Base-by-base conservation (phyloP, 1,284 basidiomycete genomes). In the Chondrostereum purpureum region DNA sequence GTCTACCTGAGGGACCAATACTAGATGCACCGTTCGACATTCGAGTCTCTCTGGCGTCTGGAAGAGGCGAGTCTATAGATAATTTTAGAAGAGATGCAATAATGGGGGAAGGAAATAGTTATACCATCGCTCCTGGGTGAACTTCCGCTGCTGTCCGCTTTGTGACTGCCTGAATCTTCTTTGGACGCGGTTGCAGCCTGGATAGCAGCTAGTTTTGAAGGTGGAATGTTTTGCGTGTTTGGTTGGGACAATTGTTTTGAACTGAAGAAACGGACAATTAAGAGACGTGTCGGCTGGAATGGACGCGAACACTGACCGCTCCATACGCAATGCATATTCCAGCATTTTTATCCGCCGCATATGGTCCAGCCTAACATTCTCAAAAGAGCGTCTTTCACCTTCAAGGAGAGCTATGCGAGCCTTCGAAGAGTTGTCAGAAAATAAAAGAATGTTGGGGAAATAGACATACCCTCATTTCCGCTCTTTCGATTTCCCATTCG, bases 401-500 rank as follows among this genome's bases (percentile, higher is more conserved):
- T 99, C 95, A 45, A 99, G 80, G 43, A 98, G 75, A n/a, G 95
- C 95, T 55, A 99, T 97, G 43, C 95, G 83, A 45, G 94, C 93
- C 88, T 93, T 58, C 5, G 45, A 48, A 47, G 21, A 51, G 51
- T 50, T 52, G 52, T 51, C 45, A 41, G 39, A 50, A 39, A 44
- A 43, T 50, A 53, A 55, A 56, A 52, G 47, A 43, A 56, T 54
- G 59, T 54, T n/a, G n/a, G n/a, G 47, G 50, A 44, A 46, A 50
- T 57, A 47, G 49, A 80, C 87, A 58, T 56, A 92, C 94, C 74
- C 94, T 78, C 92, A 99, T 96, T 68, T 99, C 95, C 24, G 96
- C 95, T 55, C 95, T 76, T 69, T 99, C 95, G 58, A 99, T 99
- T 74, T 98, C 95, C 95, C 94, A 99, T 67, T 98, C 94, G 64